Conservation (phyloP, 139 green algal genomes). For the Chlamydomonas asymmetrica region DNA sequence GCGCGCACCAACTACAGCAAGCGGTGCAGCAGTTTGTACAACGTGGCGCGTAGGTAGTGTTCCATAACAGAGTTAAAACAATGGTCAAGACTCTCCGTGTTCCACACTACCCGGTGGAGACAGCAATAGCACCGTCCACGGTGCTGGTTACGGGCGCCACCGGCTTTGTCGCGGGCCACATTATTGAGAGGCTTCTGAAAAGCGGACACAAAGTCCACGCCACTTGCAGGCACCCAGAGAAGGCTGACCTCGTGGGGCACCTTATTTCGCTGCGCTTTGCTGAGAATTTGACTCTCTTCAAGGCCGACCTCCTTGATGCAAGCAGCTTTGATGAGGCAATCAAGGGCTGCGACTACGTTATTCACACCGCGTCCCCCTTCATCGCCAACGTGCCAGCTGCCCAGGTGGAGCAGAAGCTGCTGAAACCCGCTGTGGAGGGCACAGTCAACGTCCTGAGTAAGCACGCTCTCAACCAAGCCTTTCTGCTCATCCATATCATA, state of each 20-base stretch:
- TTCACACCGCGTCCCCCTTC: conserved; percentile 58
- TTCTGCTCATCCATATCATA: no score
- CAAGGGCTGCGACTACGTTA: conserved; percentile 45
- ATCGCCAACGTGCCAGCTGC: background rate
- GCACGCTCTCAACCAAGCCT: no score
- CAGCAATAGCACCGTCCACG: background rate
- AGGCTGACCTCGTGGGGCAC: background rate
- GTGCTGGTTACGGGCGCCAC: background rate
- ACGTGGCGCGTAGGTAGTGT: no score
- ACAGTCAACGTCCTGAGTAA: conserved; percentile 57
- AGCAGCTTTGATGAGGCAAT: conserved; percentile 35
- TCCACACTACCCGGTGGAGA: background rate
- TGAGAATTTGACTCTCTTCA: background rate
- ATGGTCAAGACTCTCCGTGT: no score
- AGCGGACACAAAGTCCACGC: background rate
- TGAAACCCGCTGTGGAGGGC: conserved; percentile 42
- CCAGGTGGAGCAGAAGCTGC: background rate
- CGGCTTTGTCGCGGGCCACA: background rate
- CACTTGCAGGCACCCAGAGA: background rate
- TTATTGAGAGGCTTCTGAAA: background rate
- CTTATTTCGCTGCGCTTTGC: background rate
- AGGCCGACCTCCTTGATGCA: background rate
- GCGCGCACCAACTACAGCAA: no score
- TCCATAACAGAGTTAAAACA: no score
- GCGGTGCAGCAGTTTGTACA: no score